Evolutionary conservation across 176 grass and related monocot genomes (phyloP).

Genomic region (Oryza australiensis): DNA sequence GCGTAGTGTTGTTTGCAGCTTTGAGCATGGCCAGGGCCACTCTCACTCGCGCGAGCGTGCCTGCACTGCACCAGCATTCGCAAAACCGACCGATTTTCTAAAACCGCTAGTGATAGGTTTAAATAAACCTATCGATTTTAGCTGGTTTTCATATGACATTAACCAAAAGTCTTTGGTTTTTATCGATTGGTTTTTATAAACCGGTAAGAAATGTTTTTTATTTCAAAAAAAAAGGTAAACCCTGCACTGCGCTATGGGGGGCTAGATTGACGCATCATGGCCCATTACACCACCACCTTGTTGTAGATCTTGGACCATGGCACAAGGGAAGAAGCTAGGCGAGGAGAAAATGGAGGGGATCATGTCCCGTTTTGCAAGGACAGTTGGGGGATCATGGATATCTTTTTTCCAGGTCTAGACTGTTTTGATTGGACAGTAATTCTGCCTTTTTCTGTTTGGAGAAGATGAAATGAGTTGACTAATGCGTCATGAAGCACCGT

Average conservation of each 20-base stretch:
- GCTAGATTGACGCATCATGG: background rate
- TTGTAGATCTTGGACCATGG: slow-evolving; percentile 46
- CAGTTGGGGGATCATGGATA: background rate
- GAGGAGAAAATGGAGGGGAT: background rate
- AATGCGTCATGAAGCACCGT: background rate
- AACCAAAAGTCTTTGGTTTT: no score
- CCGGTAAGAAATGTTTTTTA: no score
- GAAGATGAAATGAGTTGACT: background rate
- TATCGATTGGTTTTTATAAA: no score
- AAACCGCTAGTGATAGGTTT: no score
- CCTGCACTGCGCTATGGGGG: background rate
- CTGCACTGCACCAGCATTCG: background rate
- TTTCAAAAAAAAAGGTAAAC: no score
- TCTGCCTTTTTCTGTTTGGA: background rate
- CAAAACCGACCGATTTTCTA: no score
- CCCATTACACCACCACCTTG: slow-evolving; percentile 12
- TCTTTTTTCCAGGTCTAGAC: background rate
- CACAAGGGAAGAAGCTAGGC: slow-evolving; percentile 5
- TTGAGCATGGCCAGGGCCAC: slow-evolving; percentile 54
- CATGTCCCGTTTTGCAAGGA: slow-evolving; percentile 30
- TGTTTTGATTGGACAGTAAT: background rate
- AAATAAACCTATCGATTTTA: no score
- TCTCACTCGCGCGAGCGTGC: slow-evolving; percentile 15
- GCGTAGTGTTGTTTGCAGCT: background rate
- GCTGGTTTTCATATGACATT: no score